Percentiles rank a stretch among this genome's conserved stretches.
phyloP scores from a whole-genome alignment of 768 basidiomycete genomes.

The Lactifluus echinatus region DNA sequence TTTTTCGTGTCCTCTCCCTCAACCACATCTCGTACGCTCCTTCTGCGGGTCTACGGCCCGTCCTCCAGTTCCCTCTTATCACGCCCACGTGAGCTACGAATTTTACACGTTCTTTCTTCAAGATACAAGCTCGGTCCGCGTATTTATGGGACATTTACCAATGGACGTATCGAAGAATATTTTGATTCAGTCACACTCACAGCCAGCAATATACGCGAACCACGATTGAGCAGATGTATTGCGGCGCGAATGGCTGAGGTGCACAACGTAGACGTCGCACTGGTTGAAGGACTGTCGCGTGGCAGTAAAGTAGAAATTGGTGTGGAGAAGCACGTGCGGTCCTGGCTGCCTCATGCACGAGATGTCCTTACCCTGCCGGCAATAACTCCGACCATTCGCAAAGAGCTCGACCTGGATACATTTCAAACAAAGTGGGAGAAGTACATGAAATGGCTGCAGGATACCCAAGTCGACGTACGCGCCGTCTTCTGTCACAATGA shows the following conservation, averaged over 20 bases:
- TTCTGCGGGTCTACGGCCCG: conserved; percentile 88
- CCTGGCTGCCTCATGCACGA: conserved; percentile 65
- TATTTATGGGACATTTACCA: conserved; percentile 91
- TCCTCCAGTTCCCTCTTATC: conserved; percentile 84
- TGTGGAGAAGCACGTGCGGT: conserved; percentile 54
- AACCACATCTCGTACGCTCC: conserved; percentile 49
- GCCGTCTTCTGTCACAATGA: conserved; percentile 90
- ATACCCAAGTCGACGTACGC: conserved; percentile 47
- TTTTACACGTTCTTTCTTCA: conserved; percentile 83
- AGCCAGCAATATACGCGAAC: conserved; percentile 68
- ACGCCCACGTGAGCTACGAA: conserved; percentile 77
- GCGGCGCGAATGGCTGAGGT: conserved; percentile 94
- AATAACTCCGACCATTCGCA: conserved; percentile 37
- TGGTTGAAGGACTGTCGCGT: conserved; percentile 43
- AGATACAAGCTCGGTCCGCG: conserved; percentile 82
- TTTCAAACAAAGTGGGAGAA: conserved; percentile 58
- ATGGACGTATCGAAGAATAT: conserved; percentile 93
- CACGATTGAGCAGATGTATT: conserved; percentile 72
- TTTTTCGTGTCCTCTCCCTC: conserved; percentile 84
- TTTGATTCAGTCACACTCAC: conserved; percentile 82
- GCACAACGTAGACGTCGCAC: conserved; percentile 79
- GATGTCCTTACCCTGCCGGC: conserved; percentile 61
- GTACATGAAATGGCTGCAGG: conserved; percentile 65
- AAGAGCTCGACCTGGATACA: conserved; percentile 51
- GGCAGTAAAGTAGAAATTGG: conserved; percentile 48